Evolutionary conservation across 2,329 filamentous ascomycete genomes (phyloP), one percentile per base, ranked within the genome.

Genomic region (Diaporthe vexans): DNA sequence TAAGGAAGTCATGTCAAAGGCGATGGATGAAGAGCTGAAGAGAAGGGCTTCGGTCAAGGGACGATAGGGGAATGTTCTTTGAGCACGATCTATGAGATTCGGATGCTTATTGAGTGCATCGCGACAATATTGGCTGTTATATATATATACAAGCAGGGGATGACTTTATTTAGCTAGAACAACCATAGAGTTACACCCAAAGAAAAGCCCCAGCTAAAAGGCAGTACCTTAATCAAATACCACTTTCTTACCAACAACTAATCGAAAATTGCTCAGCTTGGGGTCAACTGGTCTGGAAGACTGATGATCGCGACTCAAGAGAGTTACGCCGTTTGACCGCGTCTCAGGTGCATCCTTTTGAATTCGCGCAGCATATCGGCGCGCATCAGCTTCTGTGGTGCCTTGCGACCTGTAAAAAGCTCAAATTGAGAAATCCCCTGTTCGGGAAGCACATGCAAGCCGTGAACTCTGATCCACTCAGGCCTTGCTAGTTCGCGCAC

Each of bases 391-490:
- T 85, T 82, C 19, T 88, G 83, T 11, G 90, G 90, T 24, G 90
- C 89, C 77, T 88, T 85, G 57, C 90, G 85, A 5, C 89, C 89
- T 0, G 90, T 91, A 79, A 91, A 90, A 10, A 91, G 81, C 80
- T 92, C 90, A 77, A 91, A 92, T 76, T 91, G 90, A 4, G 89
- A 89, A 81, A 89, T 89, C 0, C 88, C 90, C 78, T 91, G 89
- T 79, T 92, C 90, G 1, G 88, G 88, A 13, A 92, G 82, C 71
- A 91, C 86, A 76, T 91, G 89, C 17, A 92, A 81, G 0, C 90
- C 90, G 77, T 91, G 88, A 73, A 91, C 86, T 58, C 89, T 83
- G 5, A 91, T 88, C 89, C 89, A 92, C 77, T 89, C 82, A 79
- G 84, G 80, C 74, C 85, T 79, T 74, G 84, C 79, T 81, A 87